Evolutionary conservation across 2,329 filamentous ascomycete genomes (phyloP).

Genomic region (Aspergillus viridinutans): DNA sequence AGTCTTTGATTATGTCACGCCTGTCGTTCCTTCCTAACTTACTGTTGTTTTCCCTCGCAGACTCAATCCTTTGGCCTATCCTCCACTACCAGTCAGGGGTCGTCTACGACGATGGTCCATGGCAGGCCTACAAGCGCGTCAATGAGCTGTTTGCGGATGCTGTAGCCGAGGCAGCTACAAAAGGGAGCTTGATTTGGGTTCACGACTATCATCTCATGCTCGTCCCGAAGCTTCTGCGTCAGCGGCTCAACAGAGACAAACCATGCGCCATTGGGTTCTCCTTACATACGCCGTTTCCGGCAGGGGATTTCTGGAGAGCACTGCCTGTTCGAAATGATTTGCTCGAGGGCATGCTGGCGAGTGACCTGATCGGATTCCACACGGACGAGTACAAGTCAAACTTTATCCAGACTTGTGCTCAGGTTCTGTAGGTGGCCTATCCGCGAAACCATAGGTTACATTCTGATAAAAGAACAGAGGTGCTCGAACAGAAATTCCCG

Average conservation of each 20-base stretch:
- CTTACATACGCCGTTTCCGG: constrained; percentile 89
- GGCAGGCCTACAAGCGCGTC: constrained; percentile 82
- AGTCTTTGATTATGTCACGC: no score
- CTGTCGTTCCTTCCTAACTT: background rate
- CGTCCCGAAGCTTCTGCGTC: constrained; percentile 82
- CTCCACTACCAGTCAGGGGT: constrained; percentile 96
- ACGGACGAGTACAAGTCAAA: constrained; percentile 95
- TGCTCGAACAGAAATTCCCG: constrained; percentile 62
- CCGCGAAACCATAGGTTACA: background rate
- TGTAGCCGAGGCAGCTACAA: constrained; percentile 73
- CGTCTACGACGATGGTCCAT: constrained; percentile 85
- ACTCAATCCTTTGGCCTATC: constrained; percentile 93
- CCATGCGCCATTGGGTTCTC: constrained; percentile 94
- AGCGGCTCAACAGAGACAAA: constrained; percentile 65
- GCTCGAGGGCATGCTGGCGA: constrained; percentile 74
- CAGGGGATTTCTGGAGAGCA: constrained; percentile 87
- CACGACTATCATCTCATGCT: constrained; percentile 97
- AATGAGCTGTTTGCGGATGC: constrained; percentile 85
- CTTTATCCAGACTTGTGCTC: constrained; percentile 83
- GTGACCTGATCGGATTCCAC: constrained; percentile 93
- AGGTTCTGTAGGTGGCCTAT: constrained; percentile 60
- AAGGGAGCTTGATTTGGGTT: constrained; percentile 89
- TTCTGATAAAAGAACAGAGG: constrained; percentile 22
- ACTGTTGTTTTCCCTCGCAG: constrained; percentile 39
- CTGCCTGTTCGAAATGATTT: constrained; percentile 82